phyloP scores from a whole-genome alignment of 148 eudicot genomes.

The Amaranthus hypochondriacus region DNA sequence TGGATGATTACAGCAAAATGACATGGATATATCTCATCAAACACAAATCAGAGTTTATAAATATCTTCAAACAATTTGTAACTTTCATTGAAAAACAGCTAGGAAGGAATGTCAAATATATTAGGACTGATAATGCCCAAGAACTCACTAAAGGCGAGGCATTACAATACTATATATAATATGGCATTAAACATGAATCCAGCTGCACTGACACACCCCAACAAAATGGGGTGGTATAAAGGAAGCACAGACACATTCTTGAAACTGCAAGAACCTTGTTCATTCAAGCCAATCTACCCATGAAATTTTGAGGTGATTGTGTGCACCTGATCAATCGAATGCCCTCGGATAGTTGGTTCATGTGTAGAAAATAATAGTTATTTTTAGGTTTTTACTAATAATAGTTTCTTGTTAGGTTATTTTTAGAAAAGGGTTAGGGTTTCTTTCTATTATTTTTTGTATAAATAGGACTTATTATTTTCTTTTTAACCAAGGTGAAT shows the following conservation, averaged over 20 bases:
- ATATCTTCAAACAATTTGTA: background rate
- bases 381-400: too few relatives aligned
- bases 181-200: background rate
- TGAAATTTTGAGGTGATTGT: too few relatives aligned
- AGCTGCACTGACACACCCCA: background rate
- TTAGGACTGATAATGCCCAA: background rate
- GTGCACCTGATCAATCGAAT: background rate
- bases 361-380: background rate
- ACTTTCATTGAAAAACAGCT: background rate
- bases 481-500: too few relatives aligned
- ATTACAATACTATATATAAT: too few relatives aligned
- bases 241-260: background rate
- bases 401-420: too few relatives aligned
- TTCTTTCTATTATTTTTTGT: too few relatives aligned
- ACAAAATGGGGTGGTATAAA: background rate
- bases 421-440: too few relatives aligned
- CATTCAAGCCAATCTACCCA: too few relatives aligned
- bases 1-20: background rate
- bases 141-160: background rate
- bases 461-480: too few relatives aligned
- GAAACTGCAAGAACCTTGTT: too few relatives aligned
- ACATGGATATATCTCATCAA: background rate
- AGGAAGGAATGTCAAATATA: background rate
- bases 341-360: constrained; percentile 73
- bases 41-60: background rate